These are phyloP conservation scores for Hortiboletus campestris DNA, from an alignment of 768 basidiomycete genomes.

Conservation along the genomic window DNA sequence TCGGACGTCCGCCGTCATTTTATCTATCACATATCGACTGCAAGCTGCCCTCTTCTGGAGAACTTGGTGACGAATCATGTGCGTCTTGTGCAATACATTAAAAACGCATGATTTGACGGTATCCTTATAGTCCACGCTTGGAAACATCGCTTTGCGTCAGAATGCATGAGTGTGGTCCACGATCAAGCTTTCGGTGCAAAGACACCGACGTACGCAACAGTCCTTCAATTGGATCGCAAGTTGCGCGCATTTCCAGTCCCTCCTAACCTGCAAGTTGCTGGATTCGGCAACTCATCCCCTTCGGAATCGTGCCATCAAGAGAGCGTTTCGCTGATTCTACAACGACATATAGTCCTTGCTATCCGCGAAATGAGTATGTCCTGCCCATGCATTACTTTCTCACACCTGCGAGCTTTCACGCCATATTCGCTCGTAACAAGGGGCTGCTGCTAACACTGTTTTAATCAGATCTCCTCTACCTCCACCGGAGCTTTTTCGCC, in stretches of 20 bases:
- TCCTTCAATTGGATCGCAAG: slow-evolving; percentile 66
- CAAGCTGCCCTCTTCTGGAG: slow-evolving; percentile 53
- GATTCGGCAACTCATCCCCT: slow-evolving; percentile 55
- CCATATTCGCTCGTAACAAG: background rate
- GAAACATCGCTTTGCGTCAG: slow-evolving; percentile 68
- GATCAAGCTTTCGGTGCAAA: slow-evolving; percentile 73
- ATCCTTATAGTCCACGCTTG: slow-evolving; percentile 53
- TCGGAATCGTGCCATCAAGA: slow-evolving; percentile 40
- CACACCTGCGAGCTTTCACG: background rate
- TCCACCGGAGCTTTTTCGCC: slow-evolving; percentile 73
- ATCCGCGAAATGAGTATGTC: slow-evolving; percentile 67
- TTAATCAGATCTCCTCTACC: slow-evolving; percentile 57
- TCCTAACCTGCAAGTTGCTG: slow-evolving; percentile 62
- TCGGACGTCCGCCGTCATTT: slow-evolving; percentile 68
- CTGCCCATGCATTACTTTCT: background rate
- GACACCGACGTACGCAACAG: slow-evolving; percentile 63
- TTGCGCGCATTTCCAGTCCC: slow-evolving; percentile 68
- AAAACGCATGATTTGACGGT: slow-evolving; percentile 3
- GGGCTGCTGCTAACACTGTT: slow-evolving; percentile 16
- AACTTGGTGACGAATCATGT: slow-evolving; percentile 59
- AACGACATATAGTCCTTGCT: slow-evolving; percentile 66
- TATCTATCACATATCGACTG: slow-evolving; percentile 66
- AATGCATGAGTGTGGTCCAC: slow-evolving; percentile 67
- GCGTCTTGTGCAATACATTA: slow-evolving; percentile 23
- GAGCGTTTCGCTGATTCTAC: slow-evolving; percentile 46